Evolutionary conservation across 2,329 filamentous ascomycete genomes (phyloP).

Genomic region (Colletotrichum lini): DNA sequence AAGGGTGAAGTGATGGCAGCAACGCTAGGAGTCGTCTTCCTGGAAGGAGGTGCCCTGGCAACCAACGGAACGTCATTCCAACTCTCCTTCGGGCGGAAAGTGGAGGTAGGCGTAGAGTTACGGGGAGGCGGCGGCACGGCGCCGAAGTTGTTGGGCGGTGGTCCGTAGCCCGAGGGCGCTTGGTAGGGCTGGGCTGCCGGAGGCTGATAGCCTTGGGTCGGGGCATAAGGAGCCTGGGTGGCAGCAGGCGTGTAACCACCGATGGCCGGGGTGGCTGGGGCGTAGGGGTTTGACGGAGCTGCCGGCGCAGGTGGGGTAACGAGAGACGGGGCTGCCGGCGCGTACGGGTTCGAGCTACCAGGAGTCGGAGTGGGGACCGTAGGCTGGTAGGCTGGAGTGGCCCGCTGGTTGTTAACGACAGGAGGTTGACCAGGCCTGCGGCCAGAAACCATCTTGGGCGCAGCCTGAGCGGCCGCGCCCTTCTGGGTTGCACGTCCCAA

Average conservation of each 20-base stretch:
- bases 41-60: conserved; percentile 77
- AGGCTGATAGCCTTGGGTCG: conserved; percentile 69
- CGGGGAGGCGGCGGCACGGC: conserved; percentile 52
- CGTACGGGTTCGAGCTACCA: conserved; percentile 35
- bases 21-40: conserved; percentile 80
- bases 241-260: conserved; percentile 37
- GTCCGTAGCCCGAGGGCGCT: conserved; percentile 51
- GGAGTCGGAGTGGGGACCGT: conserved; percentile 13
- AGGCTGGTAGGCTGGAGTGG: conserved; percentile 29
- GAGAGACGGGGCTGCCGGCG: conserved; percentile 49
- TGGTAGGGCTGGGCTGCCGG: conserved; percentile 57
- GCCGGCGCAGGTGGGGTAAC: conserved; percentile 53
- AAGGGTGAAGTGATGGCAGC: conserved; percentile 83
- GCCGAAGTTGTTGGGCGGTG: conserved; percentile 50
- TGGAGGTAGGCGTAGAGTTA: conserved; percentile 78
- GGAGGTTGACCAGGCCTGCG: conserved; percentile 45
- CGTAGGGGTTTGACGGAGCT: conserved; percentile 52
- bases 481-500: conserved; percentile 86
- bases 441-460: conserved; percentile 52
- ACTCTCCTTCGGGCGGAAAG: conserved; percentile 79
- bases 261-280: conserved; percentile 46
- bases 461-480: conserved; percentile 40
- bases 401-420: conserved; percentile 22
- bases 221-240: conserved; percentile 57
- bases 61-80: conserved; percentile 98